A percentile compares a stretch with the other conserved stretches of the same genome.
phyloP scores from a whole-genome alignment of 441 rosid species.

The Corymbia calophylla region DNA sequence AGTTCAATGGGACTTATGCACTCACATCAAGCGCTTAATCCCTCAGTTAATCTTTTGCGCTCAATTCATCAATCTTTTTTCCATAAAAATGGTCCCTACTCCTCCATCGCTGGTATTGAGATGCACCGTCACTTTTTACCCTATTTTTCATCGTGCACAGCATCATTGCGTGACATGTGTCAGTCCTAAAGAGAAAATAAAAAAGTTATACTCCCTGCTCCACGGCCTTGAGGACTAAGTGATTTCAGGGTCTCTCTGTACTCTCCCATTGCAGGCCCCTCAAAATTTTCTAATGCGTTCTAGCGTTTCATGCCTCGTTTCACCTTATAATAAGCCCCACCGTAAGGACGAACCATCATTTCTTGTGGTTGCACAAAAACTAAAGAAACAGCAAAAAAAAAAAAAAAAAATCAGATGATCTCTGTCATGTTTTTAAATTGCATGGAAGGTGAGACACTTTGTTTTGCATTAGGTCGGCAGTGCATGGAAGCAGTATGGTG shows the following conservation, averaged over 20 bases:
- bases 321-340: background rate
- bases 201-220: background rate
- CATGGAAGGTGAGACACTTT: background rate
- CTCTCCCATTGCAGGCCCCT: background rate
- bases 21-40: background rate
- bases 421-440: background rate
- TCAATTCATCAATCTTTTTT: background rate
- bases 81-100: background rate
- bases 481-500: background rate
- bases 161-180: background rate
- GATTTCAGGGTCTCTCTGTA: background rate
- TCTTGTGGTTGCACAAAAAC: background rate
- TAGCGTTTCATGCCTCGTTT: background rate
- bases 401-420: background rate
- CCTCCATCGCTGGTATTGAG: background rate
- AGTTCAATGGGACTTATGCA: background rate
- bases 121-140: background rate
- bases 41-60: background rate
- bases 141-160: background rate
- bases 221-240: background rate
- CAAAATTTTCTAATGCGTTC: background rate
- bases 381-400: background rate
- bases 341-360: background rate
- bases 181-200: background rate
- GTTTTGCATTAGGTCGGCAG: background rate